phyloP scores from a whole-genome alignment of 2,329 filamentous ascomycete genomes.

The Fusarium chuoi region DNA sequence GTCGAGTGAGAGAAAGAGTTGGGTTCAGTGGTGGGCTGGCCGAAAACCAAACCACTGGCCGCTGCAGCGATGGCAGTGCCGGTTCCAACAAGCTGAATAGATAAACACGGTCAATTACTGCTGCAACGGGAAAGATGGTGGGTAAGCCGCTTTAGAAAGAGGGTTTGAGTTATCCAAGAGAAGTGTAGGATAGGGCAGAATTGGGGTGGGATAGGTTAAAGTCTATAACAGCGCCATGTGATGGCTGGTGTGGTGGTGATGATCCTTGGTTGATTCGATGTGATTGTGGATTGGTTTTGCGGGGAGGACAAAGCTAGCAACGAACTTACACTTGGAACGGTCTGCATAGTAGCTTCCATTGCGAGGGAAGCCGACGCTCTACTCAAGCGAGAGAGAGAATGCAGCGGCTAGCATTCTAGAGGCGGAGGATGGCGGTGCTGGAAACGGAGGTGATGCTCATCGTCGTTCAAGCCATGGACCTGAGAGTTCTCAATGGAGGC shows the following conservation, averaged over 20 bases:
- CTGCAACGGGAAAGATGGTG: conserved; percentile 34
- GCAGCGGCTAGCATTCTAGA: conserved; percentile 51
- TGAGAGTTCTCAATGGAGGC: conserved; percentile 22
- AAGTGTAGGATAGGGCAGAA: conserved; percentile 28
- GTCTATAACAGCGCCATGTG: conserved; percentile 37
- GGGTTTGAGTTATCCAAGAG: conserved; percentile 32
- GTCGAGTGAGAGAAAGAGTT: conserved; percentile 45
- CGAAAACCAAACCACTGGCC: conserved; percentile 68
- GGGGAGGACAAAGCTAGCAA: conserved; percentile 36
- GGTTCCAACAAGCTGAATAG: conserved; percentile 66
- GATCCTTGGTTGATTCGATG: conserved; percentile 34
- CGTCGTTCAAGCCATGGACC: conserved; percentile 45
- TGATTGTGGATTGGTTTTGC: conserved; percentile 34
- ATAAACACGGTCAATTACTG: conserved; percentile 35
- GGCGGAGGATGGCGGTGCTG: conserved; percentile 43
- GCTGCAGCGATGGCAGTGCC: conserved; percentile 71
- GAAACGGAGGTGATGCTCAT: conserved; percentile 45
- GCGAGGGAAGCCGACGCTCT: conserved; percentile 48
- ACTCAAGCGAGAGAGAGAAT: conserved; percentile 51
- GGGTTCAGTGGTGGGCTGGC: conserved; percentile 60
- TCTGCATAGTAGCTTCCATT: conserved; percentile 61
- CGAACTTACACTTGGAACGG: conserved; percentile 61
- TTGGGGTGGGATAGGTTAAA: conserved; percentile 38
- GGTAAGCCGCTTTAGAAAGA: conserved; percentile 33
- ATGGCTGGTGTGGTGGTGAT: conserved; percentile 36